Evolutionary conservation across 352 stramenopile genomes (phyloP), one percentile per base, ranked within the genome.

Genomic region (Phytophthora cactorum): DNA sequence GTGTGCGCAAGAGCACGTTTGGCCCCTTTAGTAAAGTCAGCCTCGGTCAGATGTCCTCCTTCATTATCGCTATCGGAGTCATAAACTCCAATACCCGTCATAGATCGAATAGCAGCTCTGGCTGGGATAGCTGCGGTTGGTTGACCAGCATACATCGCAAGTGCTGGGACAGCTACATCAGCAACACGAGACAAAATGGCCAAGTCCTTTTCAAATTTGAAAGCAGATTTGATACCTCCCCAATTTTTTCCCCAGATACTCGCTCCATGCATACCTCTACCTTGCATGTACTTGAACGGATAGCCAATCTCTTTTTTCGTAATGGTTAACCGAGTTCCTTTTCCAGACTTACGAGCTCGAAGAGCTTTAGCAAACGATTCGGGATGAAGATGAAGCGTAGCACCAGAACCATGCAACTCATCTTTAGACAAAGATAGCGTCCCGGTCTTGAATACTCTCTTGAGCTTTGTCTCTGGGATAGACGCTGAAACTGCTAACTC

Each of bases 361-460:
- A 12, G 34, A 4, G 34, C 34, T 12, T 39, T 39, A 9, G 7
- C 5, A 39, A 14, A 39, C 9, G 50, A 56, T 46, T 46, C 32
- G 5, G 53, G 53, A 27, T 60, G 53, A 43, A 60, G 28, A 43
- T 60, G 53, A 2, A 44, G 25, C 11, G n/a, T 41, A 22, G 27
- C 28, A 15, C 53, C 53, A 15, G 6, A 31, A 8, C 39, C 53
- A 2, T 17, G 39, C 31, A 60, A 15, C 9, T 60, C 38, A 44
- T 38, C 53, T 31, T 41, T 60, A 1, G 38, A 43, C n/a, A 60
- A n/a, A 11, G 43, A n/a, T 39, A 62, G 44, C 9, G 17, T 62
- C 7, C 41, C 55, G 12, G 43, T 54, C 28, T 60, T 60, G 39
- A 60, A 43, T 12, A 27, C 39, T 41, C 28, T 7, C 15, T 51